phyloP scores from a whole-genome alignment of 768 basidiomycete genomes.

The Russula ochroleuca region DNA sequence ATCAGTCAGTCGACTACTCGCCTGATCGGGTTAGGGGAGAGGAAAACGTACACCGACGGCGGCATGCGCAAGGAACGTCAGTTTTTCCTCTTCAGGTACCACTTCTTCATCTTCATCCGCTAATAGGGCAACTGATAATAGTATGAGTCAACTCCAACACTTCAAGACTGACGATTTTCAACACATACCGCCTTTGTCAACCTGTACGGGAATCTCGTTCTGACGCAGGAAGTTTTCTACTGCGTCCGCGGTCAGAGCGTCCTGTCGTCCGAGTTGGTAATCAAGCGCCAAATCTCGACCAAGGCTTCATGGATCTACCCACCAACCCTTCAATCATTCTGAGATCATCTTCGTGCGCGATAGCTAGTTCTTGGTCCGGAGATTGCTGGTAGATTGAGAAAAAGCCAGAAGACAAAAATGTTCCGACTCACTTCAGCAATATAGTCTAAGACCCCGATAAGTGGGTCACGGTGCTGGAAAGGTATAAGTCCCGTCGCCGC shows the following conservation, averaged over 20 bases:
- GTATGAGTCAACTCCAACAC: neutral
- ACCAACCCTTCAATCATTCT: slow-evolving; percentile 19
- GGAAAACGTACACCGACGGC: slow-evolving; percentile 2
- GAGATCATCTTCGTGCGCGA: slow-evolving; percentile 26
- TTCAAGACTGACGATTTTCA: neutral
- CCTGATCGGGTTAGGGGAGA: neutral
- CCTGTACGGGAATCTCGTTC: slow-evolving; percentile 13
- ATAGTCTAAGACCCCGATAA: slow-evolving; percentile 19
- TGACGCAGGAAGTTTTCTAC: slow-evolving; percentile 24
- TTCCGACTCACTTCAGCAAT: slow-evolving; percentile 14
- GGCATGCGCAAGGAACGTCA: slow-evolving; percentile 18
- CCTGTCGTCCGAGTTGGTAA: neutral
- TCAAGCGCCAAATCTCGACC: neutral
- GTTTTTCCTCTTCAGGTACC: slow-evolving; percentile 7
- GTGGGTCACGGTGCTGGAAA: slow-evolving; percentile 20
- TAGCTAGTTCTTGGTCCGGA: slow-evolving; percentile 21
- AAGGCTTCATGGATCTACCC: neutral
- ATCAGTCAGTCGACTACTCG: neutral
- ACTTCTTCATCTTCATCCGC: slow-evolving; percentile 17
- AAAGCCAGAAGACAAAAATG: neutral
- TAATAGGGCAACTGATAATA: slow-evolving; percentile 11
- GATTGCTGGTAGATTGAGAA: slow-evolving; percentile 1
- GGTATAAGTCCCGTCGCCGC: neutral
- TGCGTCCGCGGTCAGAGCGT: slow-evolving; percentile 19
- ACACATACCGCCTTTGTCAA: slow-evolving; percentile 20